Evolutionary conservation across 352 stramenopile genomes (phyloP).

Genomic region (Pythium phragmitis): DNA sequence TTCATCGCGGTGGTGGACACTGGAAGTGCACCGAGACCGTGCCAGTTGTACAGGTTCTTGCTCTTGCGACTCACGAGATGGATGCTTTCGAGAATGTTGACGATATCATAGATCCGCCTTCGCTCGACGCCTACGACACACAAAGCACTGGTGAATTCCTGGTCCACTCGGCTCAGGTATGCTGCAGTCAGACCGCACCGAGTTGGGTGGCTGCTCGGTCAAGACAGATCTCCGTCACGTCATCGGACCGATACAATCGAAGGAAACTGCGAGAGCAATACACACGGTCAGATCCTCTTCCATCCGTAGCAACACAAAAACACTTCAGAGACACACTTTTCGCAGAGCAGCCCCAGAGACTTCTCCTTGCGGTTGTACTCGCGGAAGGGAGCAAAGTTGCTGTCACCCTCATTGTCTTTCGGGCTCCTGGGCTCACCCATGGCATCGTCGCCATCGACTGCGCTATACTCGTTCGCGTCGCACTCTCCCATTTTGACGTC

Average conservation of each 20-base stretch:
- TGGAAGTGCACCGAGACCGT: constrained; percentile 66
- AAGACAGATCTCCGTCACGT: constrained; percentile 76
- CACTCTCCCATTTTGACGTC: constrained; percentile 4
- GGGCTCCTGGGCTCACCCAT: constrained; percentile 19
- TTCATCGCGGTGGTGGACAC: constrained; percentile 74
- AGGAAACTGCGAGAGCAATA: constrained; percentile 50
- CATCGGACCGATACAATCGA: constrained; percentile 63
- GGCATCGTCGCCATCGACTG: constrained; percentile 16
- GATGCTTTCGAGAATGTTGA: constrained; percentile 97
- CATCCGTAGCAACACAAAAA: not conserved
- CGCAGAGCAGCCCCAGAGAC: constrained; percentile 77
- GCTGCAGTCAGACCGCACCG: constrained; percentile 13
- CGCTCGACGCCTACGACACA: constrained; percentile 82
- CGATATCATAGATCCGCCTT: constrained; percentile 96
- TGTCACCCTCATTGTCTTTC: constrained; percentile 25
- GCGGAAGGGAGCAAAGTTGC: constrained; percentile 62
- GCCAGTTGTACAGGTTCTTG: constrained; percentile 96
- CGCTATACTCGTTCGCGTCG: not conserved
- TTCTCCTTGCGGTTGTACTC: constrained; percentile 90
- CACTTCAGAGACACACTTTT: constrained; percentile 59
- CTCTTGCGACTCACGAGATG: constrained; percentile 93
- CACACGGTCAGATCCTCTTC: not conserved
- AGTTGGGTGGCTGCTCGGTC: constrained; percentile 66
- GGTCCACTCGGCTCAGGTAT: not conserved
- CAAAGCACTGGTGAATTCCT: not conserved